Base-by-base conservation (phyloP, 768 basidiomycete genomes). In the Podaxis sp. region DNA sequence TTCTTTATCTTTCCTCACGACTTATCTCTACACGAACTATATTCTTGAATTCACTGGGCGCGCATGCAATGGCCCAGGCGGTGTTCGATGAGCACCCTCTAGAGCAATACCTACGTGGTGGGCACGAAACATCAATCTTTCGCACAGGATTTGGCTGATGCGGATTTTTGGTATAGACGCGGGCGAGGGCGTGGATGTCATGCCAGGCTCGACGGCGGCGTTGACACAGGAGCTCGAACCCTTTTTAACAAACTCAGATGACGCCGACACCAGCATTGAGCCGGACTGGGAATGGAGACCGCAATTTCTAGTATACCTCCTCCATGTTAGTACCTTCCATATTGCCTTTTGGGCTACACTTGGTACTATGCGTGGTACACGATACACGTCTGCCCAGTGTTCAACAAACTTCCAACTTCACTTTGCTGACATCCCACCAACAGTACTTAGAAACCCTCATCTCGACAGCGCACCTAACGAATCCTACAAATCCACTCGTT, bases 71-170 rank as follows among this genome's bases (percentile, higher is more conserved):
- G 90, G 90, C 90, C 38, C 88, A 91, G 78, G 80, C 90, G 62
- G 72, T 91, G 64, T 90, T 90, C 74, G 86, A 90, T 66, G 85
- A 90, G 64, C 89, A 91, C 67, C 90, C 90, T 47, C 80, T 92
- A 47, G 84, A 88, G 68, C 81, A 85, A 67, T 92, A 92, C 73
- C 76, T 92, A 59, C 77, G 82, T 80, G 85, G 90, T 88, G 46
- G 55, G 79, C 72, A 19, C 57, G 22, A 55, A 51, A 25, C 53
- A 49, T 50, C 3, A 8, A 9, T n/a, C 41, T 61, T 22, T 29
- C 49, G 12, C 46, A 12, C 50, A 13, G 56, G 61, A 6, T 38
- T 27, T 19, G 50, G 33, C 17, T 36, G 25, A 49, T 27, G 38
- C n/a, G 27, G 29, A 50, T 37, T 41, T 64, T 65, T 49, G 60